Percentiles rank a stretch among this genome's conserved stretches.
Conservation (phyloP, 495 filamentous ascomycete species). For the Penicillium mononematosum region DNA sequence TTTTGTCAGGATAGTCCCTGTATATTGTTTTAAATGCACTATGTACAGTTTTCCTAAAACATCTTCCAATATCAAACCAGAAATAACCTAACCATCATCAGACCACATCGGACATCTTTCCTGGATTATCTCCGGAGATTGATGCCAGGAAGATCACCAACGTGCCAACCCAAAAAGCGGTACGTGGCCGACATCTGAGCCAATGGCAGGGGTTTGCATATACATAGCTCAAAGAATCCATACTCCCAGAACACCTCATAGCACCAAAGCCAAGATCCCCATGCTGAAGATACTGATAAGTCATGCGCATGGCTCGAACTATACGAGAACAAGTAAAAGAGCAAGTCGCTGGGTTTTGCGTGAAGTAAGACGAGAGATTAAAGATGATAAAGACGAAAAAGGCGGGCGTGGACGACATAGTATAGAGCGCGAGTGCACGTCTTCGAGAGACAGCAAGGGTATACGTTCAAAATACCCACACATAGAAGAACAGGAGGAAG, state of each 20-base stretch:
- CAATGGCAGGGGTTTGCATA: not conserved
- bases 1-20: not conserved
- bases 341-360: not conserved
- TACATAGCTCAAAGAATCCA: constrained; percentile 5
- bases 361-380: constrained; percentile 4
- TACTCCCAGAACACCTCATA: constrained; percentile 8
- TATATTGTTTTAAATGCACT: constrained; percentile 1
- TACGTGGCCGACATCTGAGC: not conserved
- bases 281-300: constrained; percentile 5
- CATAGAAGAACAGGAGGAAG: constrained; percentile 77
- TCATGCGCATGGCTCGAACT: not conserved
- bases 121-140: not conserved
- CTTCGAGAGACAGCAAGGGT: not conserved
- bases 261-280: constrained; percentile 2
- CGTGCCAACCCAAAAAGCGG: not conserved
- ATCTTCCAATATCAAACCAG: not conserved
- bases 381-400: constrained; percentile 1
- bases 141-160: not conserved
- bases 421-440: not conserved
- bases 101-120: not conserved
- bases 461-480: constrained; percentile 67
- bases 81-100: not conserved
- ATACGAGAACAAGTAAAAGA: not conserved
- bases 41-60: not conserved
- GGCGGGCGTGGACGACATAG: not conserved